phyloP scores from a whole-genome alignment of 108 stramenopile species.

The Cyclostephanos invisitatus region DNA sequence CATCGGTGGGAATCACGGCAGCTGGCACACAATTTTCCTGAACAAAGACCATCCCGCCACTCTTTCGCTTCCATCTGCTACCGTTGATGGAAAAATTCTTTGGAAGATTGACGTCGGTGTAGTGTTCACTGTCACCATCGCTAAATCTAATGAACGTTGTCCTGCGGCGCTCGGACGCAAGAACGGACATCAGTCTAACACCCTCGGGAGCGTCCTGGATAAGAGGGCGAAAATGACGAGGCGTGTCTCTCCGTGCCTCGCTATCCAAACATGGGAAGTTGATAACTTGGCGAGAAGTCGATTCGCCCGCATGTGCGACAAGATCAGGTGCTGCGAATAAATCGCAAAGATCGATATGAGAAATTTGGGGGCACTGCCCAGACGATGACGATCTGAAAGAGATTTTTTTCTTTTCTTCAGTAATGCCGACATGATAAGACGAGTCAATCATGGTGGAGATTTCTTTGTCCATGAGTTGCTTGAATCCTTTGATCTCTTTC shows the following conservation, averaged over 20 bases:
- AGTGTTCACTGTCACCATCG: conserved; percentile 14
- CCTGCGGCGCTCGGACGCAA: conserved; percentile 64
- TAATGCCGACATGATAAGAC: conserved; percentile 12
- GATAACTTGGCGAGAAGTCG: conserved; percentile 19
- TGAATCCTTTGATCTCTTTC: conserved; percentile 16
- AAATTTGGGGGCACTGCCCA: conserved; percentile 36
- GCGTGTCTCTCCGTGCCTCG: neutral
- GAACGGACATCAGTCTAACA: conserved; percentile 62
- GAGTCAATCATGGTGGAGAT: conserved; percentile 11
- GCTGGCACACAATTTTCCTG: conserved; percentile 42
- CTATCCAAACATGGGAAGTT: conserved; percentile 4
- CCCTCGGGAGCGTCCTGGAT: conserved; percentile 74
- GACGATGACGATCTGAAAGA: conserved; percentile 12
- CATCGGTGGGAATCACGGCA: conserved; percentile 25
- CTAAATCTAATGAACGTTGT: conserved; percentile 45
- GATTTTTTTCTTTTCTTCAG: conserved; percentile 27
- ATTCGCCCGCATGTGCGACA: neutral
- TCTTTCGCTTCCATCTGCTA: conserved; percentile 36
- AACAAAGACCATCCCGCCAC: conserved; percentile 36
- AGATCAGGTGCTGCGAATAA: conserved; percentile 49
- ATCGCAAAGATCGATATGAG: conserved; percentile 54
- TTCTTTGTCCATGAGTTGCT: conserved; percentile 17
- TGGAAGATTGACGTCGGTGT: conserved; percentile 35
- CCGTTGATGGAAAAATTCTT: conserved; percentile 30
- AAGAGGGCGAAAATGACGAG: conserved; percentile 38